Evolutionary conservation across 1,139 yeast species (phyloP), one percentile per base, ranked within the genome.

Genomic region (Blastobotrys elegans): DNA sequence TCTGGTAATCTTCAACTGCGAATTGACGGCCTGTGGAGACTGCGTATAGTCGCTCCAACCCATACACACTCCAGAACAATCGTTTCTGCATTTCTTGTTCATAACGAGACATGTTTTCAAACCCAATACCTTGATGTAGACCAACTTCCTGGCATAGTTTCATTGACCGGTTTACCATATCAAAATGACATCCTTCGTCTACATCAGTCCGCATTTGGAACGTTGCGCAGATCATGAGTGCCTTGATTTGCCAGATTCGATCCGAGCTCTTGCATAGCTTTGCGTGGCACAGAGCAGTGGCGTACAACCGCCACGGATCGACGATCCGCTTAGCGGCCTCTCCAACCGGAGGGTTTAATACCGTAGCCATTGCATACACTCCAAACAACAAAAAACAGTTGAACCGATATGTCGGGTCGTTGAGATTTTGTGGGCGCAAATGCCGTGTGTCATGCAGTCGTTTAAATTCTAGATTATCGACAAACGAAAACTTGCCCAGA

Each of bases 21-120:
- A 75, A 77, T 2, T 76, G 76, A 54, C 75, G 75, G n/a, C 82
- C 80, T n/a, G 79, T 78, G 2, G 82, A 76, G 21, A 77, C 72
- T 27, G 80, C 73, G 44, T 77, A 75, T 63, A 79, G 70, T 54
- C 82, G 70, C 54, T 79, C 84, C 31, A 77, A 55, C 18, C 76
- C 59, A 56, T 79, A 79, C 10, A 74, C 74, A 53, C 80, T 76
- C 84, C 84, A 79, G 63, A 80, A 79, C 21, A 76, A 62, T 51
- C 83, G 69, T 61, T 76, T 63, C 51, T 69, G 71, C 47, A 69
- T 65, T 52, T 72, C 71, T 40, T 63, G 60, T 27, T 63, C 68
- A 40, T 65, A 62, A n/a, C 63, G 56, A 6, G 57, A 34, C 29
- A 58, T 38, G 2, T 39, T 37, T 13, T 53, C 54, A 14, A 55